Evolutionary conservation across 345 rosid species (phyloP), one percentile per base, ranked within the genome.

Genomic region (Eucalyptus polyanthemos): DNA sequence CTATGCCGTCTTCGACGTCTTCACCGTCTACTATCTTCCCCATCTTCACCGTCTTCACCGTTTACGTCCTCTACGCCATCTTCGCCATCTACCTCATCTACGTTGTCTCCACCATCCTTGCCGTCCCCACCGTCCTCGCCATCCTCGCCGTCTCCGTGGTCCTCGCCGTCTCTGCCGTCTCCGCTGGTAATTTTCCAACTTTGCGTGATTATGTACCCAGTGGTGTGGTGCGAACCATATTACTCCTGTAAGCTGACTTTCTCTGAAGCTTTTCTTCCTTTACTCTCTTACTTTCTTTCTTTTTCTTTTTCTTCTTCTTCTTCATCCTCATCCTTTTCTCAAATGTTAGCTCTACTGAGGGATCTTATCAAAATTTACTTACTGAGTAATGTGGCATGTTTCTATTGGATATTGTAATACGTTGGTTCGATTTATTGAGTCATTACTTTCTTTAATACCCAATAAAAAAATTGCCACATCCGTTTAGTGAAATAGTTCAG

Each of bases 121-220:
- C 14, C 5, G 2, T 4, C 14, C 1, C 0, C 2, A 1, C 15
- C 6, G 1, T 4, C 8, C 2, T 1, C 9, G 1, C 45, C 8
- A 8, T 44, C 45, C 7, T 1, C 9, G 8, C 45, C 45, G 2
- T 44, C 45, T 7, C 2, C 45, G 9, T 1, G 1, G 45, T 44
- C 45, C 1, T 1, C 9, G 45, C 45, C 45, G 0, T 9, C 47
- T 45, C 3, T 0, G 3, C 3, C 11, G 10, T 45, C 50, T 13
- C 0, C 6, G 2, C 50, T 4, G 8, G 21, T 6, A 51, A 16
- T 51, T 1, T 16, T 51, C 54, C 2, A 0, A 0, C 21, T 16
- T 51, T 51, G 54, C 9, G 0, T 1, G 54, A 3, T 58, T 11
- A 0, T 11, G 0, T 58, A 24, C 65, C n/a, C 9, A 44, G 9